Evolutionary conservation across 2,329 filamentous ascomycete genomes (phyloP).

Genomic region (Calonectria henricotiae): DNA sequence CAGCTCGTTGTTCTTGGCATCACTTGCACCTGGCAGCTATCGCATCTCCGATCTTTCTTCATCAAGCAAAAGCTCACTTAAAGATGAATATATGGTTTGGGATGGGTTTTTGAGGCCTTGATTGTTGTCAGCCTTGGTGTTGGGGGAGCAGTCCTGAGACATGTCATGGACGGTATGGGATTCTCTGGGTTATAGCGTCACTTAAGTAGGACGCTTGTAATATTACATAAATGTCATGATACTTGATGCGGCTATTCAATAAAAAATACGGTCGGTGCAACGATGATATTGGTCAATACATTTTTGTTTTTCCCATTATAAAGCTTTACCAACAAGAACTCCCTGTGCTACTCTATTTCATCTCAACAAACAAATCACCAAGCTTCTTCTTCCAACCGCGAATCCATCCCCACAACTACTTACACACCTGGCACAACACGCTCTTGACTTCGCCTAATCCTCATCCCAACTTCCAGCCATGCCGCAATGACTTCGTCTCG

Average conservation of each 20-base stretch:
- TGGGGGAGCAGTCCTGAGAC: constrained; percentile 35
- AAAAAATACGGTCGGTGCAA: constrained; percentile 36
- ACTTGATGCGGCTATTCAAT: constrained; percentile 38
- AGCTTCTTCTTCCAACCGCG: constrained; percentile 38
- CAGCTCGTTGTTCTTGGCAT: constrained; percentile 87
- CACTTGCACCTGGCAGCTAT: constrained; percentile 97
- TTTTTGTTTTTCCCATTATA: constrained; percentile 57
- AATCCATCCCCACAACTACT: constrained; percentile 50
- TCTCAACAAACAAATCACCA: constrained; percentile 53
- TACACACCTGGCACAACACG: constrained; percentile 44
- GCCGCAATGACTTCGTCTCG: constrained; percentile 43
- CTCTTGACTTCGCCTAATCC: constrained; percentile 33
- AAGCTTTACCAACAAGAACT: constrained; percentile 56
- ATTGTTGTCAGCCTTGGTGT: constrained; percentile 37
- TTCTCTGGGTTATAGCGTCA: constrained; percentile 29
- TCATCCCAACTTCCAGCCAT: constrained; percentile 28
- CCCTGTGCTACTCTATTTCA: constrained; percentile 54
- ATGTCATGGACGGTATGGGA: constrained; percentile 40
- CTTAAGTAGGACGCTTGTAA: constrained; percentile 43
- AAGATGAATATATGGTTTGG: constrained; percentile 44
- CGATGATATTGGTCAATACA: constrained; percentile 48
- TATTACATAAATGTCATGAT: constrained; percentile 49
- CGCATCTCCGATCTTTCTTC: constrained; percentile 96
- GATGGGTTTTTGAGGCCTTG: constrained; percentile 27
- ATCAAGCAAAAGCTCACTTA: constrained; percentile 99